A percentile compares a stretch with the other conserved stretches of the same genome.
These are phyloP conservation scores for Diplodia mutila DNA, from an alignment of 2,329 filamentous ascomycete genomes.

Conservation along the genomic window DNA sequence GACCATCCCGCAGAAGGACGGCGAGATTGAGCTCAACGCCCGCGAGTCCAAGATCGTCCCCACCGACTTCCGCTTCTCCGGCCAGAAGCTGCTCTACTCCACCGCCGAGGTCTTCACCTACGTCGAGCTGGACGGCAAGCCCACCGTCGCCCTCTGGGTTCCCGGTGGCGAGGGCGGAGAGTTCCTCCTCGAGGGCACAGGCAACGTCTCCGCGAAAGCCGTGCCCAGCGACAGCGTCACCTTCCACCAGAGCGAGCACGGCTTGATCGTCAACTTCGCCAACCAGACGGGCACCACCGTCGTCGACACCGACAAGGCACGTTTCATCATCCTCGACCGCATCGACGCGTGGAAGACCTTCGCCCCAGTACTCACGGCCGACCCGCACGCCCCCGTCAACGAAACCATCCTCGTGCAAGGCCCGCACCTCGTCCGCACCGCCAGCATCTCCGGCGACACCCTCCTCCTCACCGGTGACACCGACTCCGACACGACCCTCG, in stretches of 20 bases:
- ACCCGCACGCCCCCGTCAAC: conserved; percentile 45
- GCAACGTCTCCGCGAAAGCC: conserved; percentile 45
- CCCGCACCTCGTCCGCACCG: conserved; percentile 46
- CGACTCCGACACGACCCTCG: conserved; percentile 39
- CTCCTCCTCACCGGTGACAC: conserved; percentile 43
- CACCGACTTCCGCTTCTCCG: conserved; percentile 62
- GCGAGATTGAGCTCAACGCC: conserved; percentile 59
- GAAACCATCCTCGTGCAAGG: conserved; percentile 46
- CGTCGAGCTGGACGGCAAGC: conserved; percentile 40
- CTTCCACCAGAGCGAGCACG: conserved; percentile 47
- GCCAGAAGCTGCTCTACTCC: conserved; percentile 56
- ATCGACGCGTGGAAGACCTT: conserved; percentile 44
- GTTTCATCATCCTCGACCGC: conserved; percentile 44
- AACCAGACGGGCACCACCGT: conserved; percentile 39
- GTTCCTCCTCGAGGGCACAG: conserved; percentile 43
- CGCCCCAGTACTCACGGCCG: conserved; percentile 43
- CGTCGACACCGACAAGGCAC: conserved; percentile 42
- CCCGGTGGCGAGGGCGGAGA: conserved; percentile 46
- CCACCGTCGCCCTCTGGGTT: conserved; percentile 45
- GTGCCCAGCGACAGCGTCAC: conserved; percentile 45
- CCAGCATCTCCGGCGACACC: conserved; percentile 29
- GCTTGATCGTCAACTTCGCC: conserved; percentile 39
- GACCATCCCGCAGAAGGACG: conserved; percentile 58
- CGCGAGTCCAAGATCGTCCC: conserved; percentile 66
- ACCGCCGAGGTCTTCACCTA: conserved; percentile 56